Evolutionary conservation across 345 rosid species (phyloP), one percentile per base, ranked within the genome.

Genomic region (Alliaria petiolata): DNA sequence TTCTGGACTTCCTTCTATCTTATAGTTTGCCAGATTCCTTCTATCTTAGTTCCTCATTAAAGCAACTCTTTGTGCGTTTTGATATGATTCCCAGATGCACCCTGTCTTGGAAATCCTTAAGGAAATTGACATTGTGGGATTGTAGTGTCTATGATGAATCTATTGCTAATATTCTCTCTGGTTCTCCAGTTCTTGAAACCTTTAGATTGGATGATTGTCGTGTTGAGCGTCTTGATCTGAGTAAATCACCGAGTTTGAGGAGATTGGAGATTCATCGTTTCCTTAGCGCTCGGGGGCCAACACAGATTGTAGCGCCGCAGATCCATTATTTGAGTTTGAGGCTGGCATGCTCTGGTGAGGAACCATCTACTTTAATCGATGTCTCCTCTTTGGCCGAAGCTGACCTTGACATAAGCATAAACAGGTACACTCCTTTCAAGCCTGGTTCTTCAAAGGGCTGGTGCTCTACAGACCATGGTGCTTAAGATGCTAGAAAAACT

Each of bases 371-470:
- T 66, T 25, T 66, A 38, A 39, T 38, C 16, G 50, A 28, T 11
- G 61, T 51, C 16, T 39, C 71, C 7, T 66, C 51, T 52, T 26
- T 66, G 20, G 28, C 40, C 28, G 28, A 66, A 39, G 71, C 71
- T 26, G 6, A 10, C 11, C 15, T 66, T 36, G 22, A 9, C 6
- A n/a, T 65, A 22, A 1, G 4, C 45, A 0, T 15, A 3, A 3
- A 1, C 25, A 22, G 25, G 2, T 22, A n/a, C n/a, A n/a, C n/a
- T n/a, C n/a, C n/a, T n/a, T n/a, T n/a, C n/a, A n/a, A n/a, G n/a
- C n/a, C 25, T 3, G 25, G 25, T 22, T 1, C n/a, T n/a, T n/a
- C n/a, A n/a, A n/a, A n/a, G n/a, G n/a, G n/a, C n/a, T n/a, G n/a
- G n/a, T n/a, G n/a, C 3, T 55, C 52, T 17, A 42, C 52, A 55